Evolutionary conservation across 148 eudicot species (phyloP).

Genomic region (Heliamphora exappendiculata): DNA sequence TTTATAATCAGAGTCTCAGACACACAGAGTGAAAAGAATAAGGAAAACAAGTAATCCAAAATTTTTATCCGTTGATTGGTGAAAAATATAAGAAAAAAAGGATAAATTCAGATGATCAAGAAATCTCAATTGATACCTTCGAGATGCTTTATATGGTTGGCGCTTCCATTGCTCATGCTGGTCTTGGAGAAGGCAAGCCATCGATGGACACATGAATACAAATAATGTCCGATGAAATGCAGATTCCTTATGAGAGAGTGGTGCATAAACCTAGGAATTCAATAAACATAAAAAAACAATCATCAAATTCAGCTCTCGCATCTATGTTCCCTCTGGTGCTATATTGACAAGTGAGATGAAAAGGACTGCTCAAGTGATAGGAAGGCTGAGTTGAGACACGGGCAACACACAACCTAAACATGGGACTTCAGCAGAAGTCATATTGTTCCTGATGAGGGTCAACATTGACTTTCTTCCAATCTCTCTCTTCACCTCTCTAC

Average conservation of each 20-base stretch:
- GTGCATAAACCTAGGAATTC: constrained; percentile 61
- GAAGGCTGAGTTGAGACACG: not conserved
- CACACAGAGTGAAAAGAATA: not conserved
- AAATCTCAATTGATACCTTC: constrained; percentile 45
- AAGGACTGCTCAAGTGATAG: not conserved
- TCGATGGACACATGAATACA: constrained; percentile 80
- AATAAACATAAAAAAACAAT: constrained; percentile 1
- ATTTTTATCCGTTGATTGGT: not conserved
- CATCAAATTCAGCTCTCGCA: not conserved
- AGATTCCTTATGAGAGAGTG: constrained; percentile 52
- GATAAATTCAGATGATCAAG: not conserved
- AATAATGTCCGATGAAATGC: constrained; percentile 71
- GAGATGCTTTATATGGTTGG: constrained; percentile 39
- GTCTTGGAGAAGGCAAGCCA: constrained; percentile 71
- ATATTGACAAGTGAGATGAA: not conserved
- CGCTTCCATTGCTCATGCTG: constrained; percentile 92
- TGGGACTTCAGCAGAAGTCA: not conserved
- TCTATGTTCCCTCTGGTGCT: not conserved
- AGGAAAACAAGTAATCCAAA: not conserved
- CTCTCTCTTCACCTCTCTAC: too few relatives aligned
- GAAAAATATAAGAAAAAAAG: not conserved
- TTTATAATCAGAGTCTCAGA: constrained; percentile 16
- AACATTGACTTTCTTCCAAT: too few relatives aligned
- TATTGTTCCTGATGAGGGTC: too few relatives aligned
- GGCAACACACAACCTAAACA: not conserved